Base-by-base conservation (phyloP, 192 early-diverging fungal species). In the Phlyctochytrium planicorne region DNA sequence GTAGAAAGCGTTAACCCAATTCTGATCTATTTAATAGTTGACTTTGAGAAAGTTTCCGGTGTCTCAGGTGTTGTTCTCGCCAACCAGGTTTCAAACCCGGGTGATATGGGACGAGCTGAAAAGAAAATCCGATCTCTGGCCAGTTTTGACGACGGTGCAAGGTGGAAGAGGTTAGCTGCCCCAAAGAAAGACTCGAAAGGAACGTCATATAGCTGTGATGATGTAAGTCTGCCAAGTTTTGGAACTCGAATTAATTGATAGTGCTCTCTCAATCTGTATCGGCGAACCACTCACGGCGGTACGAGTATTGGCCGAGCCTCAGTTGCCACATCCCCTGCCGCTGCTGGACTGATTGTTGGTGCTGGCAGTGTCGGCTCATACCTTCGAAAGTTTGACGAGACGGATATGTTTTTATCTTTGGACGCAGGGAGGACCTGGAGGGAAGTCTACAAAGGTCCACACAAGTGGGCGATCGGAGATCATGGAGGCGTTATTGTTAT, bases 391-490 rank as follows among this genome's bases (percentile, higher is more conserved):
- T 89, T 91, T 55, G 78, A 68, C 0, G 73, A 86, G 17, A 73
- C 88, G 27, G 78, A 91, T 40, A 92, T 94, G 0, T 99, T 76
- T 66, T 32, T 95, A 40, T 92, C 90, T 59, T 84, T 89, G 59
- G 94, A 99, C 64, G 96, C 84, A 12, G 97, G 97, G n/a, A 81
- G 84, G 17, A 88, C 80, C 16, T 99, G 97, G 97, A 57, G 55
- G 4, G 87, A 93, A 71, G 80, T 93, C 23, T 82, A 77, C 35
- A 82, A 84, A 23, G 84, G 86, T 3, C 84, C 84, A 17, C 80
- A 85, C 60, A 76, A 87, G 52, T 93, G 92, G 75, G 94, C 89
- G 53, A 91, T 97, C 77, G 94, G 90, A 34, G 93, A 98, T 66
- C 89, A 93, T 66, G 97, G 97, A 27, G 87, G 88, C 0, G 63